These are phyloP conservation scores for Penicillium manginii DNA, from an alignment of 495 filamentous ascomycete species.

Conservation along the genomic window DNA sequence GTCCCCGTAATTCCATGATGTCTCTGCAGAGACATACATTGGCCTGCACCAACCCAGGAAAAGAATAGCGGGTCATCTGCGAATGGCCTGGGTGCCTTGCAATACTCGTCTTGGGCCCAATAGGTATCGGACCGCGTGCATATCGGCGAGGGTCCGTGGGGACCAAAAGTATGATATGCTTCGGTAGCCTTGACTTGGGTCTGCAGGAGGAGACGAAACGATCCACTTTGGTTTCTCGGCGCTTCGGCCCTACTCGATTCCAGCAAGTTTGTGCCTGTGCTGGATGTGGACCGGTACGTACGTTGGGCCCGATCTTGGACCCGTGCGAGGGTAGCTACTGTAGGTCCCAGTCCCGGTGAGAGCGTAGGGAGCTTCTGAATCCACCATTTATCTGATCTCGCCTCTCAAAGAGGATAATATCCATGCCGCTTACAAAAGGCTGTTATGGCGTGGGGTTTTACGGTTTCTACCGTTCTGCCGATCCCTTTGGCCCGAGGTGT, in stretches of 20 bases:
- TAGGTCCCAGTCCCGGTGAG: slow-evolving; percentile 1
- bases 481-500: too few relatives aligned
- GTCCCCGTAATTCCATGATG: background rate
- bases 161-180: slow-evolving; percentile 24
- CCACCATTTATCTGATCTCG: background rate
- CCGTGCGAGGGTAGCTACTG: slow-evolving; percentile 7
- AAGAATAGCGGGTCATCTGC: slow-evolving; percentile 4
- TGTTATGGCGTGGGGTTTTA: too few relatives aligned
- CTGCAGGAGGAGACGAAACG: slow-evolving; percentile 17
- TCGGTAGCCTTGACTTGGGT: slow-evolving; percentile 19
- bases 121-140: slow-evolving; percentile 17
- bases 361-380: background rate
- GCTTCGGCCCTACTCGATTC: slow-evolving; percentile 5
- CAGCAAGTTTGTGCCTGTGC: background rate
- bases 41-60: slow-evolving; percentile 8
- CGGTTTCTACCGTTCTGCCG: too few relatives aligned
- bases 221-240: slow-evolving; percentile 22
- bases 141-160: slow-evolving; percentile 21
- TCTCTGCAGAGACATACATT: background rate
- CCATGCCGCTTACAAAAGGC: too few relatives aligned
- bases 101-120: slow-evolving; percentile 12
- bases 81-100: slow-evolving; percentile 1
- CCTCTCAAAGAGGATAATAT: too few relatives aligned
- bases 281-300: slow-evolving; percentile 13
- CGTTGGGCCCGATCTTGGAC: slow-evolving; percentile 6